These are phyloP conservation scores for Cornus controversa DNA, from an alignment of 148 eudicot species.

Conservation along the genomic window DNA sequence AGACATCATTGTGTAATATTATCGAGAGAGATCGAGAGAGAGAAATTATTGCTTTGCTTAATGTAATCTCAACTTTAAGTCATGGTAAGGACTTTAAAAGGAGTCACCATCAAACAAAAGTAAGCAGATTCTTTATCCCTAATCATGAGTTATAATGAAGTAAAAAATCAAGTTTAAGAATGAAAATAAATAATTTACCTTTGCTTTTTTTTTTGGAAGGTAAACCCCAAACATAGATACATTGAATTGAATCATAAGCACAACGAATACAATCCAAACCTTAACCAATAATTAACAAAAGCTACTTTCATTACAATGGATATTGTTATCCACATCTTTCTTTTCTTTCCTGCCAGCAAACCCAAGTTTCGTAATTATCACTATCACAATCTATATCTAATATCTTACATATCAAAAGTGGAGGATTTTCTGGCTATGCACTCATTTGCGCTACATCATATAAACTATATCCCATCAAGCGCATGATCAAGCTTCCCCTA, in stretches of 20 bases:
- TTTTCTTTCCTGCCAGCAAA: background rate
- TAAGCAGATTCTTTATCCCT: background rate
- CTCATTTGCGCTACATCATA: no score
- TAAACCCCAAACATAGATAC: no score
- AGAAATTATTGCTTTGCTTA: no score
- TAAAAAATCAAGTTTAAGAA: background rate
- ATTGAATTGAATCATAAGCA: background rate
- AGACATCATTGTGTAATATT: no score
- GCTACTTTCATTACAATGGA: background rate
- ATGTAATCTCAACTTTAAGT: no score
- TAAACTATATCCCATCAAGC: no score
- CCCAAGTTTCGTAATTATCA: background rate
- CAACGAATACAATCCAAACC: background rate
- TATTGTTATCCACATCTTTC: background rate
- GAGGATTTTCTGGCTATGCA: no score
- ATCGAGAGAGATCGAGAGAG: no score
- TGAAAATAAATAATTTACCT: background rate
- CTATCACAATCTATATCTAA: no score
- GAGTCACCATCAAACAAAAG: conserved; percentile 1
- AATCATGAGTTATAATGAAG: background rate
- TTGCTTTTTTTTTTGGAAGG: background rate
- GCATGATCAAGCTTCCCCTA: no score
- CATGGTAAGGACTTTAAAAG: background rate
- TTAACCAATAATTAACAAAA: background rate
- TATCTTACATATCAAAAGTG: no score